Evolutionary conservation across 768 basidiomycete genomes (phyloP), one percentile per base, ranked within the genome.

Genomic region (Tulasnella sp.): DNA sequence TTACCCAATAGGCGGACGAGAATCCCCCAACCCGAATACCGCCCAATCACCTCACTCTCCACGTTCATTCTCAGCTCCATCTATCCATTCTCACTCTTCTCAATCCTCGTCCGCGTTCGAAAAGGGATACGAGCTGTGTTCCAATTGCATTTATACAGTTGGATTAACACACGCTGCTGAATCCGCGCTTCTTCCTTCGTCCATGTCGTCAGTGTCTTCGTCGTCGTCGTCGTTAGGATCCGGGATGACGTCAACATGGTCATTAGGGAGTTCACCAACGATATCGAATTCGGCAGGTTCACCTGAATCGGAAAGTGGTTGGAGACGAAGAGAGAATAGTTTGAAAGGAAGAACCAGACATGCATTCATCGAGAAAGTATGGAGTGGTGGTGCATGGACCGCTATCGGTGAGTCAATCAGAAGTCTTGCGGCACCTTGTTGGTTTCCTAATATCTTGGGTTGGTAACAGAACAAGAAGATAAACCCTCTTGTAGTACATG

Each of bases 401-500:
- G 85, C 90, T 61, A 79, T 95, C 46, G 86, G 90, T 90, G 27
- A 45, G 20, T n/a, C 27, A 4, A 6, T n/a, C 10, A 20, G 39
- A 25, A 40, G 10, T 40, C 10, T 25, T 6, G n/a, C 6, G n/a
- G 19, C 46, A 3, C 10, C 5, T 31, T 51, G n/a, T 31, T 13
- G 27, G 22, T 16, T 19, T 27, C 24, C 22, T 37, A 13, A n/a
- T 9, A n/a, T 9, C 35, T 16, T 27, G n/a, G 19, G 45, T 12
- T 29, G 24, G 8, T 53, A 71, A 67, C 70, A 70, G 83, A 91
- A 59, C 88, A 80, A 57, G 75, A 85, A 58, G 86, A 89, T 55
- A 70, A 77, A 9, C 74, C 74, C 22, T 69, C 70, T 57, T 96
- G 92, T 59, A 84, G 89, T 3, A 89, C 81, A n/a, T 96, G 92